phyloP scores from a whole-genome alignment of 2,329 filamentous ascomycete species.

The Rhynchosporium graminicola region DNA sequence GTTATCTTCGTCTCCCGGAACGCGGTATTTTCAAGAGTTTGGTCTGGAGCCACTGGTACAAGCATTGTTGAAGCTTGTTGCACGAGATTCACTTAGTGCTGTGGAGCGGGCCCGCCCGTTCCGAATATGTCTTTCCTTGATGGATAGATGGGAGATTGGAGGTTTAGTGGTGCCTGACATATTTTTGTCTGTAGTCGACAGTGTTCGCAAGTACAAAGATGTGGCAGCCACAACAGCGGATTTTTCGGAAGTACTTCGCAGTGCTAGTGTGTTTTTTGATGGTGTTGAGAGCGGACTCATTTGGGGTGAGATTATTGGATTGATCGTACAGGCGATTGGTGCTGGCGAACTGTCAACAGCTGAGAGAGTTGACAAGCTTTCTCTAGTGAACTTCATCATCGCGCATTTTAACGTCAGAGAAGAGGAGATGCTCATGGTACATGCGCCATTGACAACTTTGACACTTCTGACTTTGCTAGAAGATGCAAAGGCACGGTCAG shows the following conservation, averaged over 20 bases:
- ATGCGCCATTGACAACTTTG: constrained; percentile 77
- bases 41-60: constrained; percentile 73
- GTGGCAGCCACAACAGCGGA: constrained; percentile 65
- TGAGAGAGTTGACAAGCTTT: constrained; percentile 61
- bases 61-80: constrained; percentile 77
- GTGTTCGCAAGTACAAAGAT: constrained; percentile 72
- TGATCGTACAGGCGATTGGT: constrained; percentile 63
- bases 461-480: constrained; percentile 60
- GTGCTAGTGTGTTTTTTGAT: constrained; percentile 95
- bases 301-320: constrained; percentile 76
- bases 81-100: constrained; percentile 52
- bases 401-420: constrained; percentile 89
- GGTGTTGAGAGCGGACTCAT: constrained; percentile 94
- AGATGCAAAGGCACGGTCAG: constrained; percentile 48
- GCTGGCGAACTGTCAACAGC: constrained; percentile 45
- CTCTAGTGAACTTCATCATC: constrained; percentile 79
- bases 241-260: constrained; percentile 84
- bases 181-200: constrained; percentile 83
- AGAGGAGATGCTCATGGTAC: constrained; percentile 89
- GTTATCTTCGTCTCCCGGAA: constrained; percentile 52
- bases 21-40: constrained; percentile 80
- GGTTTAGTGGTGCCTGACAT: constrained; percentile 84
- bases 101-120: constrained; percentile 80
- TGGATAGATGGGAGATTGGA: constrained; percentile 98
- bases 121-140: constrained; percentile 87